Evolutionary conservation across 345 rosid species (phyloP).

Genomic region (Lagerstroemia speciosa): DNA sequence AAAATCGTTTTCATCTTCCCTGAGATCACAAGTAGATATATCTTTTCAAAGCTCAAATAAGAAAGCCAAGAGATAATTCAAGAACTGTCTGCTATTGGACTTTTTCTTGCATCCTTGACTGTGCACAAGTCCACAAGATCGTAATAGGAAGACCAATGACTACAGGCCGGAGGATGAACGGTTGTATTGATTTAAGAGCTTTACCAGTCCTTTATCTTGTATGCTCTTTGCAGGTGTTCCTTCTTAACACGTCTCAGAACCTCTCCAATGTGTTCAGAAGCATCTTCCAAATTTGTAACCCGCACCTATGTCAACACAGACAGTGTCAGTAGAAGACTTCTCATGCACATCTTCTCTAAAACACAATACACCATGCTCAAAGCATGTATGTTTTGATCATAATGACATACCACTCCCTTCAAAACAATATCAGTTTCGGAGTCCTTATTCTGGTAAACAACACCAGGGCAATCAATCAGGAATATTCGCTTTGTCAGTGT

Average conservation of each 20-base stretch:
- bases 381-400: neutral
- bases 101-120: neutral
- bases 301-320: conserved; percentile 42
- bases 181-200: neutral
- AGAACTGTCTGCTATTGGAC: neutral
- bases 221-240: conserved; percentile 80
- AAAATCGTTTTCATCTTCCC: conserved; percentile 81
- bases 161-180: neutral
- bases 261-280: conserved; percentile 86
- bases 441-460: conserved; percentile 87
- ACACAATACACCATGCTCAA: neutral
- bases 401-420: conserved; percentile 81
- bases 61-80: neutral
- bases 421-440: conserved; percentile 85
- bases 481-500: conserved; percentile 88
- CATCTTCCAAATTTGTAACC: conserved; percentile 77
- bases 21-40: conserved; percentile 21
- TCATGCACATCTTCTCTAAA: neutral
- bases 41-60: neutral
- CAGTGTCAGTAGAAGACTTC: neutral
- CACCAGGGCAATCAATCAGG: conserved; percentile 95
- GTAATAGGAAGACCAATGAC: neutral
- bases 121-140: neutral
- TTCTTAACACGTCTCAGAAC: conserved; percentile 84
- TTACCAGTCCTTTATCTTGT: conserved; percentile 76